A percentile compares a stretch with the other conserved stretches of the same genome.
Evolutionary conservation across 2,329 filamentous ascomycete species (phyloP).

Genomic region (Aspergillus sojae): DNA sequence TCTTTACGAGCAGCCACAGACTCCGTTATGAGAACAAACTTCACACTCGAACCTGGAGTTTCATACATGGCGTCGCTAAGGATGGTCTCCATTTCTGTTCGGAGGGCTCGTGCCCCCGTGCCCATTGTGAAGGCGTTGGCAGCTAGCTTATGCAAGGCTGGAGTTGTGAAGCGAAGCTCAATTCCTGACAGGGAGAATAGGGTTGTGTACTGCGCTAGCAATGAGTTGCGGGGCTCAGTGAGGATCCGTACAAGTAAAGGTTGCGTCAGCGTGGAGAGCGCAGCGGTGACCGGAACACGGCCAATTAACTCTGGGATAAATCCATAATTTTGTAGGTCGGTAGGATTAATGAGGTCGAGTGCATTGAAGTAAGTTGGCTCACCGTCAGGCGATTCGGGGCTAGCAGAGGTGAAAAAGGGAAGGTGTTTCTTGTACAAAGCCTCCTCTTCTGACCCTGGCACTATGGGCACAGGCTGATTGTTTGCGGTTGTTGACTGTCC

Average conservation of each 20-base stretch:
- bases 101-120: conserved; percentile 78
- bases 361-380: conserved; percentile 57
- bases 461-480: conserved; percentile 51
- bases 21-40: conserved; percentile 75
- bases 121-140: conserved; percentile 67
- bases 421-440: conserved; percentile 60
- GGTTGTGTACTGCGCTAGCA: conserved; percentile 85
- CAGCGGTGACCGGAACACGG: conserved; percentile 87
- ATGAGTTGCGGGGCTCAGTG: conserved; percentile 86
- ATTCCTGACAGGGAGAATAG: conserved; percentile 80
- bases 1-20: conserved; percentile 66
- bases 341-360: conserved; percentile 73
- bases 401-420: conserved; percentile 63
- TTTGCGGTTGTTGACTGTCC: conserved; percentile 25
- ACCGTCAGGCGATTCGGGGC: conserved; percentile 38
- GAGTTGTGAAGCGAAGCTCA: conserved; percentile 79
- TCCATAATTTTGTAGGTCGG: conserved; percentile 80
- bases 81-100: conserved; percentile 79
- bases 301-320: conserved; percentile 96
- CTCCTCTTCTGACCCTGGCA: conserved; percentile 68
- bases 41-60: conserved; percentile 66
- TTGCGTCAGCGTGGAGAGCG: conserved; percentile 74
- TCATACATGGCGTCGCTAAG: conserved; percentile 81
- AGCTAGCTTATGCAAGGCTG: conserved; percentile 79
- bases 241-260: conserved; percentile 78